A percentile compares a stretch with the other conserved stretches of the same genome.
These are phyloP conservation scores for Sanghuangporus sanghuang DNA, from an alignment of 1,284 basidiomycete species.

Conservation along the genomic window DNA sequence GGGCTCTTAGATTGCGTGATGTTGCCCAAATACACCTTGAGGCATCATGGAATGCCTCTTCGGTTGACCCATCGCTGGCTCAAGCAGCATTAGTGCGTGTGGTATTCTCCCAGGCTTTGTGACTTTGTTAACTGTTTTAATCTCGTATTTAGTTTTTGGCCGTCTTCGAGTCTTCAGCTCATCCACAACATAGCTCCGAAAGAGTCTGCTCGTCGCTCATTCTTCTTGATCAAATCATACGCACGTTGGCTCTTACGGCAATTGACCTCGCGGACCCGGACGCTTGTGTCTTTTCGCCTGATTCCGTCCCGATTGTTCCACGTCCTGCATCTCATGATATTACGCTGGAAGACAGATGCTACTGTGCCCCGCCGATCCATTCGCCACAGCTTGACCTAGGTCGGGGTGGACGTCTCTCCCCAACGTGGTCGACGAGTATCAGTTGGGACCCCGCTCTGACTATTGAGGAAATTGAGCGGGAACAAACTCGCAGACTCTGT, in stretches of 20 bases:
- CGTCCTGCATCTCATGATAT: conserved; percentile 25
- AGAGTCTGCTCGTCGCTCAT: conserved; percentile 49
- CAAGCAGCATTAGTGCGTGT: conserved; percentile 65
- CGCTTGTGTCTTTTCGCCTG: conserved; percentile 43
- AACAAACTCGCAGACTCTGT: conserved; percentile 66
- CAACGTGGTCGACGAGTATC: conserved; percentile 45
- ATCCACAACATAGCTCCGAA: conserved; percentile 54
- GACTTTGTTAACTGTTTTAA: neutral
- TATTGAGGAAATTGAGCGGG: conserved; percentile 47
- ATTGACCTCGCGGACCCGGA: conserved; percentile 52
- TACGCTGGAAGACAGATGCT: conserved; percentile 36
- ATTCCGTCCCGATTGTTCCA: conserved; percentile 43
- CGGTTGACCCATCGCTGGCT: conserved; percentile 57
- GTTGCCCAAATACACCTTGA: conserved; percentile 51
- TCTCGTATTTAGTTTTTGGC: conserved; percentile 50
- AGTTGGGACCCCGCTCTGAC: conserved; percentile 60
- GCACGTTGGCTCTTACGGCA: conserved; percentile 45
- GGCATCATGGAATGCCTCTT: conserved; percentile 42
- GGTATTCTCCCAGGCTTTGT: conserved; percentile 13
- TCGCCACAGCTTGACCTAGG: conserved; percentile 33
- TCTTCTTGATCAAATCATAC: conserved; percentile 60
- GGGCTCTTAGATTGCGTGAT: conserved; percentile 49
- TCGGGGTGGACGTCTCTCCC: conserved; percentile 33
- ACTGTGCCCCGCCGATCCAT: conserved; percentile 26
- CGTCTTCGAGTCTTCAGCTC: conserved; percentile 68